These are phyloP conservation scores for Pythium brachiatum DNA, from an alignment of 352 stramenopile species.

Conservation along the genomic window DNA sequence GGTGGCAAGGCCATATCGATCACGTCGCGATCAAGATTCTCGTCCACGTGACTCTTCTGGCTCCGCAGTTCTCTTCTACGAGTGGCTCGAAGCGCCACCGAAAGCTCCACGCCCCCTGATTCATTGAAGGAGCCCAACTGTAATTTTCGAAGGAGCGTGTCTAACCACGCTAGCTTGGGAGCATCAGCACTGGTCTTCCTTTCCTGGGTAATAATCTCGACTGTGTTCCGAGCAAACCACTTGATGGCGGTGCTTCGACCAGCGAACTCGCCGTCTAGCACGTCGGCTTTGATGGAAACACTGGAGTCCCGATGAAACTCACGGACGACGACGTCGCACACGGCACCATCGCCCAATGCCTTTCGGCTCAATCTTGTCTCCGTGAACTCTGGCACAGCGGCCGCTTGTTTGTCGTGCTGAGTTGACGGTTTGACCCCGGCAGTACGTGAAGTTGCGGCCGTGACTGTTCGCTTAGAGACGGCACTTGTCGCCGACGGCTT, in stretches of 20 bases:
- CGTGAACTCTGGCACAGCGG: background rate
- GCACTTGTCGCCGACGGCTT: background rate
- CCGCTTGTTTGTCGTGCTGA: too few species aligned
- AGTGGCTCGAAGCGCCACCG: background rate
- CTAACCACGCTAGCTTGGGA: background rate
- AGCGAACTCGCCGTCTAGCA: background rate
- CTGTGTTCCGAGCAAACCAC: background rate
- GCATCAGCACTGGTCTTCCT: background rate
- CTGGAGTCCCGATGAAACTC: background rate
- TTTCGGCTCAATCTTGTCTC: background rate
- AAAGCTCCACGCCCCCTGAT: background rate
- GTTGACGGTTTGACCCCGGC: too few species aligned
- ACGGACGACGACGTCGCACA: constrained; percentile 11
- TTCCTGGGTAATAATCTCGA: background rate
- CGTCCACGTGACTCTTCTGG: too few species aligned
- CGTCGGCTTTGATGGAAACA: background rate
- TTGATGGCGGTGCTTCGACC: background rate
- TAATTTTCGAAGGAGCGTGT: background rate
- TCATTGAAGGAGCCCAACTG: background rate
- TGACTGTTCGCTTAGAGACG: background rate
- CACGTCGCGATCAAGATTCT: too few species aligned
- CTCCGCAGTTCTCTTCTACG: background rate
- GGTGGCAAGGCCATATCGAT: too few species aligned
- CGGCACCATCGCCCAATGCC: background rate
- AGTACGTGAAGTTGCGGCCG: background rate